Conservation (phyloP, 768 basidiomycete species). For the Russula foetens region DNA sequence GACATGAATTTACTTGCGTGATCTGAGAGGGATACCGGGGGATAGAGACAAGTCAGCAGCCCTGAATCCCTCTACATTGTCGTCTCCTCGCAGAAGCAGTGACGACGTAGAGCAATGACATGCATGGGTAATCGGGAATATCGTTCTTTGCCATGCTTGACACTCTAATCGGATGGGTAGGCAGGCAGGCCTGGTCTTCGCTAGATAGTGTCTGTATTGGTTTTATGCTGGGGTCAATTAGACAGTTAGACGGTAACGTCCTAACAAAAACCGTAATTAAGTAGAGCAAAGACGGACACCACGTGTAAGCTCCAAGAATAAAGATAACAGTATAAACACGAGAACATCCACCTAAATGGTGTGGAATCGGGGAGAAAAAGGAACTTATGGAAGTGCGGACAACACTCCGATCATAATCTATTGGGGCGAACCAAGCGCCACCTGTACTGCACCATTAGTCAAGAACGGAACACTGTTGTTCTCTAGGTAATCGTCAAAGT, state of each 20-base stretch:
- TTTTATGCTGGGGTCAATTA: neutral
- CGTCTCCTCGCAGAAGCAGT: too few relatives aligned
- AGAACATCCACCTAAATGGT: neutral
- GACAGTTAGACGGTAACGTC: neutral
- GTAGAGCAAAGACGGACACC: neutral
- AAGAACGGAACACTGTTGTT: conserved; percentile 52
- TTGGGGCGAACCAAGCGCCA: neutral
- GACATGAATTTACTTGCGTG: too few relatives aligned
- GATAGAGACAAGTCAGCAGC: too few relatives aligned
- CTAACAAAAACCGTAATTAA: neutral
- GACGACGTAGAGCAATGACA: too few relatives aligned
- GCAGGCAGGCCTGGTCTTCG: too few relatives aligned
- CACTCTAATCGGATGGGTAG: too few relatives aligned
- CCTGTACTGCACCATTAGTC: conserved; percentile 27
- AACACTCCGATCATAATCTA: neutral
- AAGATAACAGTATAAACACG: neutral
- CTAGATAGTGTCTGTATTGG: neutral
- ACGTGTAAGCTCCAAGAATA: neutral
- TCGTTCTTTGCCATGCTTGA: too few relatives aligned
- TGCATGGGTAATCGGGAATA: too few relatives aligned
- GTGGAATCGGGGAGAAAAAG: neutral
- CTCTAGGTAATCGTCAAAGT: conserved; percentile 80
- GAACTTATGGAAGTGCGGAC: neutral
- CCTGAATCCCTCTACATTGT: too few relatives aligned
- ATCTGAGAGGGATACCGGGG: too few relatives aligned